Evolutionary conservation across 2,329 filamentous ascomycete genomes (phyloP), one percentile per base, ranked within the genome.

Genomic region (Claviceps sp.): DNA sequence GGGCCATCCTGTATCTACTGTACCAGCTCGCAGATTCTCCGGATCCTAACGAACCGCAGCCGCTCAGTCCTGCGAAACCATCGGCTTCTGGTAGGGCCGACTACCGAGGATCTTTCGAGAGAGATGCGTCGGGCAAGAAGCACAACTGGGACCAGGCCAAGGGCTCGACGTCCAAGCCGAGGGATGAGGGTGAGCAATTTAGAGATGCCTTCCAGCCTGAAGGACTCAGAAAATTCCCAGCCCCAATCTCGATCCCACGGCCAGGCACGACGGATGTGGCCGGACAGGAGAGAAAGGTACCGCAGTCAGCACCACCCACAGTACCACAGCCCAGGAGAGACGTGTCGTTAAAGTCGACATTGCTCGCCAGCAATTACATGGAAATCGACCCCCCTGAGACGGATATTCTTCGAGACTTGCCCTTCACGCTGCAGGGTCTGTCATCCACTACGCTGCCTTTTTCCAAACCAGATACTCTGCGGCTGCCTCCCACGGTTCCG

Each of bases 1-100:
- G 90, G 89, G 88, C 86, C 3, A 96, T 98, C 57, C 75, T 98
- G 20, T 94, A 94, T 65, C 81, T 98, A 43, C 78, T 98, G 43
- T 86, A 93, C 65, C 83, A 88, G 60, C 78, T 96, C 47, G 82
- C 87, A 55, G 86, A 90, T 62, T 80, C 78, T 3, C 75, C 77
- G 37, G 73, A 80, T 54, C 76, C 77, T 2, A 71, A 67, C 58
- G 74, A 78, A 50, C 76, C 74, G 44, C 64, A 71, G 11, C 71
- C 72, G n/a, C 58, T 74, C 38, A 73, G 64, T 51, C 71, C 69
- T 8, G 62, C 65, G 57, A 71, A 63, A 60, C 70, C 62, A 45
- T 68, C 61, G 50, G 66, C 65, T 46, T 60, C 29, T 34, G 29
- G 29, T 34, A 34, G 29, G 29, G 29, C 64, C 42, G 65, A 69